Evolutionary conservation across 352 stramenopile species (phyloP).

Genomic region (Phytophthora quininea): DNA sequence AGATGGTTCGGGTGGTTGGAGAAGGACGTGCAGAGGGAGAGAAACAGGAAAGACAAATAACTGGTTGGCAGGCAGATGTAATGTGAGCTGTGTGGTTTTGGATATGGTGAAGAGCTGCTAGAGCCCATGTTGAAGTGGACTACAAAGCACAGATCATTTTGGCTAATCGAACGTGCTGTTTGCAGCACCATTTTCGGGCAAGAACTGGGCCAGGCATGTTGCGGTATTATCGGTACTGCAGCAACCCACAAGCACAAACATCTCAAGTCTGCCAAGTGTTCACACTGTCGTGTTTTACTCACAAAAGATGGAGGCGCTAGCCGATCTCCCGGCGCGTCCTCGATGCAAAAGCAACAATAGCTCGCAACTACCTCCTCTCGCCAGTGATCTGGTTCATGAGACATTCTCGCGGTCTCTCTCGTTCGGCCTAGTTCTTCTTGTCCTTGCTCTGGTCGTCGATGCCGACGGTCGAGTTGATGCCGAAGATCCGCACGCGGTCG

Average conservation of each 20-base stretch:
- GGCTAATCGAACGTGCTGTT: no score
- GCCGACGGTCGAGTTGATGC: constrained; percentile 95
- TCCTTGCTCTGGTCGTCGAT: constrained; percentile 88
- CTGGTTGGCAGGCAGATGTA: constrained; percentile 32
- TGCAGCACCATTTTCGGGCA: no score
- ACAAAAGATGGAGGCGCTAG: constrained; percentile 19
- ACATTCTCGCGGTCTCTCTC: constrained; percentile 1
- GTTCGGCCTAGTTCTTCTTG: constrained; percentile 53
- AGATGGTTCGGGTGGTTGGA: constrained; percentile 19
- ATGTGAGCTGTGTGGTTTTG: constrained; percentile 46
- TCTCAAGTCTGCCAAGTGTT: constrained; percentile 1
- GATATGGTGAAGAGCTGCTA: constrained; percentile 27
- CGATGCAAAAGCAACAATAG: constrained; percentile 11
- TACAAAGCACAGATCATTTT: neutral
- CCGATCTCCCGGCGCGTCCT: constrained; percentile 7
- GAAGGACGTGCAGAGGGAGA: constrained; percentile 8
- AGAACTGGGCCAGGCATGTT: no score
- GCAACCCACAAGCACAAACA: neutral
- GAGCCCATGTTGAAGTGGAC: neutral
- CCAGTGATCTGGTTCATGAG: constrained; percentile 8
- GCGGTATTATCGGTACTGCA: constrained; percentile 1
- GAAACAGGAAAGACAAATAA: constrained; percentile 21
- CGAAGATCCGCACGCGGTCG: constrained; percentile 95
- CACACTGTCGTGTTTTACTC: constrained; percentile 26
- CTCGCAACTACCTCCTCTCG: constrained; percentile 1